These are phyloP conservation scores for Aspergillus novoparasiticus DNA, from an alignment of 2,329 filamentous ascomycete species.

Conservation along the genomic window DNA sequence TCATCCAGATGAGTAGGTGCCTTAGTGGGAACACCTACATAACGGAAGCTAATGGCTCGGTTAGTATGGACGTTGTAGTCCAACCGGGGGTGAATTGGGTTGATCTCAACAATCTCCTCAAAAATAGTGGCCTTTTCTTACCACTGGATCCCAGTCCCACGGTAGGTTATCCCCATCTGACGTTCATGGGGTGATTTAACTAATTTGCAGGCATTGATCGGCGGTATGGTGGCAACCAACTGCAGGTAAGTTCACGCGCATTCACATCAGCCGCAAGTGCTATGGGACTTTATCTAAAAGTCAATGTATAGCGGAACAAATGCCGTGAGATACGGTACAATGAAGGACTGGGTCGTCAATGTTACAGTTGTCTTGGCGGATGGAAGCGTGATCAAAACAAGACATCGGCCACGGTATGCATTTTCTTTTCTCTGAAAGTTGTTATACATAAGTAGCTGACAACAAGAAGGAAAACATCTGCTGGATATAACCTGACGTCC, in stretches of 20 bases:
- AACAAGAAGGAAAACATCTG: constrained; percentile 62
- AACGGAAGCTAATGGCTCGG: not conserved
- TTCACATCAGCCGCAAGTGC: constrained; percentile 28
- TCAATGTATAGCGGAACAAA: constrained; percentile 51
- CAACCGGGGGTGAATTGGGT: constrained; percentile 88
- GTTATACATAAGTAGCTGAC: not conserved
- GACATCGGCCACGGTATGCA: constrained; percentile 30
- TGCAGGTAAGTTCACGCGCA: constrained; percentile 43
- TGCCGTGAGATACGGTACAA: constrained; percentile 67
- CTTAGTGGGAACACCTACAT: too few relatives aligned
- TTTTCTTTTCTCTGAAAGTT: not conserved
- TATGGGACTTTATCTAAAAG: not conserved
- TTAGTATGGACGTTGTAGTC: constrained; percentile 77
- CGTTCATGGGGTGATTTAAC: not conserved
- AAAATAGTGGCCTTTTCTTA: constrained; percentile 76
- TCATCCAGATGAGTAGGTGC: constrained; percentile 66
- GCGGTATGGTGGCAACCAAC: constrained; percentile 65
- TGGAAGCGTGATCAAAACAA: constrained; percentile 68
- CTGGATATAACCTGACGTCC: constrained; percentile 68
- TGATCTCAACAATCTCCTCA: constrained; percentile 72
- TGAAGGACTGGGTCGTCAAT: constrained; percentile 74
- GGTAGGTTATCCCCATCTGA: not conserved
- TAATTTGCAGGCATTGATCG: constrained; percentile 43
- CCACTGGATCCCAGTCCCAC: constrained; percentile 78
- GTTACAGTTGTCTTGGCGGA: constrained; percentile 71